Base-by-base conservation (phyloP, 1,139 yeast species). In the Lodderomyces orthopsilosis region DNA sequence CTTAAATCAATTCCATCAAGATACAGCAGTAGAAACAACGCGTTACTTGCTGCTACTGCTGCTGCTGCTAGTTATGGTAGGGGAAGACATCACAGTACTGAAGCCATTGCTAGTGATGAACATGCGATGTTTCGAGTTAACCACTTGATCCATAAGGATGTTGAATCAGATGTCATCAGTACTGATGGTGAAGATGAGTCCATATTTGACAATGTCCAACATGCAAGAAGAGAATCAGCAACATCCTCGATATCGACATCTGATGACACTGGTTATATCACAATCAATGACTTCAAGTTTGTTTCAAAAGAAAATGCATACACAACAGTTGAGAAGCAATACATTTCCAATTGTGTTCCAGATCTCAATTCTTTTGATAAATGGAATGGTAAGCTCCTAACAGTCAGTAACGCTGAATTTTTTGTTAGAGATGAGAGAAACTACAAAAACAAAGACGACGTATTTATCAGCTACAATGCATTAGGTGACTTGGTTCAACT, bases 341-440 rank as follows among this genome's bases (percentile, higher is more conserved):
- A 63, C 51, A 68, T 71, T 17, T 62, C 66, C 42, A 64, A 65
- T 46, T 70, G 77, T 51, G 55, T 70, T 19, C 75, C 75, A 3
- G 60, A 55, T 39, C 59, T 72, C 43, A 69, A 70, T 48, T 65
- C 75, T 12, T 70, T 47, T 49, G 77, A 71, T 50, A 63, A 56
- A 44, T 72, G 77, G 77, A 56, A 49, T 36, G 69, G 71, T 4
- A 52, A 48, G 38, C 46, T 50, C 27, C 43, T 70, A 12, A 68
- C 73, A 1, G 46, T 72, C 12, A 63, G 74, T 33, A 62, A 67
- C 46, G 63, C 45, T 45, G 50, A 56, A 24, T 42, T 43, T n/a
- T 62, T 63, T 40, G 38, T 56, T 6, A 54, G 53, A 23, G 45
- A 49, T 17, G 46, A 51, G 24, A 45, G 47, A 37, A 41, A 33